Evolutionary conservation across 192 early-diverging fungal species (phyloP).

Genomic region (Umbelopsis vinacea): DNA sequence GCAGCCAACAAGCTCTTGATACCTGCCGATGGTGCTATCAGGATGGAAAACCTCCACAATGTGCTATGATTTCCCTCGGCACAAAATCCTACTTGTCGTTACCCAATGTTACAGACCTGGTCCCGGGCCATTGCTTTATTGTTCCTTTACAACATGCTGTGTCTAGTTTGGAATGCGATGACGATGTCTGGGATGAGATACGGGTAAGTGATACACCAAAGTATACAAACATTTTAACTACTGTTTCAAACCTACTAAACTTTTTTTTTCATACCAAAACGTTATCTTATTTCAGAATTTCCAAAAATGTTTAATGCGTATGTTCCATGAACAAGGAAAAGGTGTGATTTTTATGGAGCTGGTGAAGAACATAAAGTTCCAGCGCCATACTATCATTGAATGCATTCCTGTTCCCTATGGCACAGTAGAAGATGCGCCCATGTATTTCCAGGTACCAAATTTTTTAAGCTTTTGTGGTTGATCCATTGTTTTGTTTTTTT

Average conservation of each 20-base stretch:
- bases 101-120: conserved; percentile 72
- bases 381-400: conserved; percentile 88
- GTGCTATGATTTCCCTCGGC: conserved; percentile 78
- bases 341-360: conserved; percentile 91
- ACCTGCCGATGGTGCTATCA: conserved; percentile 83
- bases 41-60: conserved; percentile 63
- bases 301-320: conserved; percentile 90
- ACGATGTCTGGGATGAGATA: conserved; percentile 94
- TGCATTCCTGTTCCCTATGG: conserved; percentile 89
- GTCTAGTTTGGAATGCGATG: conserved; percentile 85
- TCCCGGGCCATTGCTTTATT: conserved; percentile 88
- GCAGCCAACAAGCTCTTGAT: conserved; percentile 65
- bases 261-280: background rate
- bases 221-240: too few relatives aligned
- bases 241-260: too few relatives aligned
- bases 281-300: conserved; percentile 69
- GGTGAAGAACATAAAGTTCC: conserved; percentile 73
- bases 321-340: conserved; percentile 74
- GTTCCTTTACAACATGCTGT: conserved; percentile 86
- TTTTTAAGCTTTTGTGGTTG: too few relatives aligned
- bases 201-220: conserved; percentile 48
- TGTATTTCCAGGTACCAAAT: conserved; percentile 73
- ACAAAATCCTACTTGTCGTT: conserved; percentile 80
- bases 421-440: conserved; percentile 74
- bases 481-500: too few relatives aligned